A percentile compares a stretch with the other conserved stretches of the same genome.
These are phyloP conservation scores for Schizochytrium sp. DNA, from an alignment of 108 stramenopile genomes.

Conservation along the genomic window DNA sequence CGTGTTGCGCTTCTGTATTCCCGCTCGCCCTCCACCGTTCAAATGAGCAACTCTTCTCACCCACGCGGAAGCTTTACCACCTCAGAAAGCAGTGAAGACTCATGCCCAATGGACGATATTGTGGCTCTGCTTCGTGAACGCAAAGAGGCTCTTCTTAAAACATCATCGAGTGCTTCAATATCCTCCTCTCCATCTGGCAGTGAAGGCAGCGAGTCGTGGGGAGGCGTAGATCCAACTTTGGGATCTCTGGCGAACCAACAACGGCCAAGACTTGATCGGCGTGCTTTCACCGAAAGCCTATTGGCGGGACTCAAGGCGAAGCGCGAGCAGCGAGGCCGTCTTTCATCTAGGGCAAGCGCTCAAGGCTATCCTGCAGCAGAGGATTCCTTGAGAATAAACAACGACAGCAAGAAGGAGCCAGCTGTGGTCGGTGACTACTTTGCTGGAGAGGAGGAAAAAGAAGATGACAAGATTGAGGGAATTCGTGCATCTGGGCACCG, in stretches of 20 bases:
- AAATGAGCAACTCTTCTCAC: neutral
- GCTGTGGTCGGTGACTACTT: neutral
- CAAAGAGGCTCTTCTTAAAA: neutral
- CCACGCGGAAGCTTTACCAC: neutral
- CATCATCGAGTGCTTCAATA: neutral
- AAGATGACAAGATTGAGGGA: neutral
- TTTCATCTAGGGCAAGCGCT: neutral
- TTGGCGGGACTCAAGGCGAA: neutral
- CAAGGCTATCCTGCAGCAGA: neutral
- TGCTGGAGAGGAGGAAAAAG: neutral
- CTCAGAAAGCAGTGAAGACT: neutral
- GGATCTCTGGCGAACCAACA: neutral
- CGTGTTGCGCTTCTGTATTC: too few relatives aligned
- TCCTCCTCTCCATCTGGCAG: neutral
- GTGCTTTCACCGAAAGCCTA: constrained; percentile 31
- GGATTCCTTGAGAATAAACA: neutral
- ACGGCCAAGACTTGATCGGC: neutral
- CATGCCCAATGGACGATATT: constrained; percentile 1
- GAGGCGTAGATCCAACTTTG: neutral
- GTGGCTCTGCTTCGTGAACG: neutral
- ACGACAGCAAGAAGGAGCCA: constrained; percentile 1
- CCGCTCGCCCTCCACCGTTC: too few relatives aligned
- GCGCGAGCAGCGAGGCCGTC: neutral
- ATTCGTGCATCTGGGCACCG: neutral
- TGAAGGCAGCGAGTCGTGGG: neutral